These are phyloP conservation scores for Oemleria cerasiformis DNA, from an alignment of 306 rosid species.

Conservation along the genomic window DNA sequence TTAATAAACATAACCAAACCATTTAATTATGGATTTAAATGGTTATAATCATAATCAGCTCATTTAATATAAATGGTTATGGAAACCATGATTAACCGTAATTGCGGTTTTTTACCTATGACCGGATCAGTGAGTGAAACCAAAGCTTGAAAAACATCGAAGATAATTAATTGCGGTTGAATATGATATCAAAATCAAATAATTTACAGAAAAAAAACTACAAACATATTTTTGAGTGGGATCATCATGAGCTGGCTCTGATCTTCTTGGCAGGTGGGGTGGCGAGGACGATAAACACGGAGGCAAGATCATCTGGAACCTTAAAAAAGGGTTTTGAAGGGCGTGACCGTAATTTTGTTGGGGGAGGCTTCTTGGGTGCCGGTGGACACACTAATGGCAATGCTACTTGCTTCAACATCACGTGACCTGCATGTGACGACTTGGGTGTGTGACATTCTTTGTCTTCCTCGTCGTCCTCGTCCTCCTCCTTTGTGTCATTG, in stretches of 20 bases:
- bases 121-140: too few relatives aligned
- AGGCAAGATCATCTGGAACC: conserved; percentile 48
- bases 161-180: too few relatives aligned
- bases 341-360: conserved; percentile 18
- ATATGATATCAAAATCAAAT: too few relatives aligned
- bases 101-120: too few relatives aligned
- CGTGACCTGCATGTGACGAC: conserved; percentile 29
- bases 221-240: not conserved
- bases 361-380: conserved; percentile 54
- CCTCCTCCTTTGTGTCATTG: conserved; percentile 7
- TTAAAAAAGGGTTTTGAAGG: conserved; percentile 31
- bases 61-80: too few relatives aligned
- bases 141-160: too few relatives aligned
- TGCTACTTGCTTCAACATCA: conserved; percentile 12
- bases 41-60: too few relatives aligned
- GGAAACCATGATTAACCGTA: too few relatives aligned
- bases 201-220: not conserved
- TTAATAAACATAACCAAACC: too few relatives aligned
- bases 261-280: conserved; percentile 31
- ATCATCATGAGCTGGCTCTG: conserved; percentile 18
- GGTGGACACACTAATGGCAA: conserved; percentile 53
- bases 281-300: conserved; percentile 27
- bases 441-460: conserved; percentile 52
- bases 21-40: too few relatives aligned
- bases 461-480: not conserved